A percentile compares a stretch with the other conserved stretches of the same genome.
These are phyloP conservation scores for Citrus medica DNA, from an alignment of 345 rosid species.

Conservation along the genomic window DNA sequence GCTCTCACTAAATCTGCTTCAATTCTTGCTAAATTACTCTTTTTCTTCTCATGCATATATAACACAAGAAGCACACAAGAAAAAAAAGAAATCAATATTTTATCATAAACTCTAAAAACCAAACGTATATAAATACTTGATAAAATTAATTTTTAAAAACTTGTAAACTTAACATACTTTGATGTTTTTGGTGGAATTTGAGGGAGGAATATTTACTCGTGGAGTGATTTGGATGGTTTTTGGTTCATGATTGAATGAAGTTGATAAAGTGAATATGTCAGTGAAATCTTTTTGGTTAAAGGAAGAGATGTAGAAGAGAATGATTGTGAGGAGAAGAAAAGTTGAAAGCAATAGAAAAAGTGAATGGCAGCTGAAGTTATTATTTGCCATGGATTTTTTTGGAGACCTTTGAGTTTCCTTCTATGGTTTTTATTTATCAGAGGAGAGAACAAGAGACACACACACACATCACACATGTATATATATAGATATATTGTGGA, in stretches of 20 bases:
- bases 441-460: not conserved
- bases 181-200: not conserved
- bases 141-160: not conserved
- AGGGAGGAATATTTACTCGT: too few relatives aligned
- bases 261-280: not conserved
- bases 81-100: too few relatives aligned
- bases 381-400: not conserved
- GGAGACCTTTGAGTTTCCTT: not conserved
- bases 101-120: not conserved
- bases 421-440: not conserved
- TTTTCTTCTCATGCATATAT: not conserved
- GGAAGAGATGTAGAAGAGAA: not conserved
- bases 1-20: conserved; percentile 8
- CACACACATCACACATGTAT: too few relatives aligned
- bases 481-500: not conserved
- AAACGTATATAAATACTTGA: too few relatives aligned
- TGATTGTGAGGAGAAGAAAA: not conserved
- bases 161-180: not conserved
- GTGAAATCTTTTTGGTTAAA: not conserved
- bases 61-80: too few relatives aligned
- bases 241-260: not conserved
- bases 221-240: not conserved
- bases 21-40: not conserved
- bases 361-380: not conserved
- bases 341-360: not conserved